Percentiles rank a stretch among this genome's conserved stretches.
These are phyloP conservation scores for Coemansia sp. DNA, from an alignment of 192 early-diverging fungal genomes.

Conservation along the genomic window DNA sequence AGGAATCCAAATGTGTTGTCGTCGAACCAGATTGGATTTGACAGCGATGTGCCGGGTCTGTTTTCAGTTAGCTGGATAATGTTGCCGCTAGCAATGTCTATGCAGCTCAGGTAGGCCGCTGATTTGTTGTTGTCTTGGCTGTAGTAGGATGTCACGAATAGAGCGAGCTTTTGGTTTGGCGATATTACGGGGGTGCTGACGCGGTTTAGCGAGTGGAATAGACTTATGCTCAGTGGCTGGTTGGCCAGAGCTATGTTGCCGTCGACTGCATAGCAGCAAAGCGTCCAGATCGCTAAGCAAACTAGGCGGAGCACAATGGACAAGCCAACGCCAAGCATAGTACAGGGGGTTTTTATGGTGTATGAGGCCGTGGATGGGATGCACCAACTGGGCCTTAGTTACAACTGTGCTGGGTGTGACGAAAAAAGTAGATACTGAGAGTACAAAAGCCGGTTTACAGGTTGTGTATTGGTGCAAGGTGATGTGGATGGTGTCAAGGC, in stretches of 20 bases:
- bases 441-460: neutral
- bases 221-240: conserved; percentile 24
- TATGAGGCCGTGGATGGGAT: too few species aligned
- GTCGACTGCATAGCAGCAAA: conserved; percentile 2
- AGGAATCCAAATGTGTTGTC: conserved; percentile 27
- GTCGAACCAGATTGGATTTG: conserved; percentile 36
- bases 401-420: neutral
- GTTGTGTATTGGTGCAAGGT: neutral
- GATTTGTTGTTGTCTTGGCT: conserved; percentile 23
- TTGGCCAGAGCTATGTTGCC: neutral
- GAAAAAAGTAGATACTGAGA: neutral
- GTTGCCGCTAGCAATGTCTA: conserved; percentile 23
- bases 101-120: conserved; percentile 18
- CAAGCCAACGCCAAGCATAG: neutral
- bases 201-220: conserved; percentile 20
- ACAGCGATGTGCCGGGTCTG: conserved; percentile 3
- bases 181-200: conserved; percentile 26
- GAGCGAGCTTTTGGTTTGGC: conserved; percentile 18
- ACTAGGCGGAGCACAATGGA: neutral
- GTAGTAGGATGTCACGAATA: conserved; percentile 24
- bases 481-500: neutral
- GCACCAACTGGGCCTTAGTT: neutral
- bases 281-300: conserved; percentile 2
- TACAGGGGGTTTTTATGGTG: neutral
- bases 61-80: conserved; percentile 20